These are phyloP conservation scores for Sergeia podlipaevii DNA, from an alignment of 208 protist genomes.

Conservation along the genomic window DNA sequence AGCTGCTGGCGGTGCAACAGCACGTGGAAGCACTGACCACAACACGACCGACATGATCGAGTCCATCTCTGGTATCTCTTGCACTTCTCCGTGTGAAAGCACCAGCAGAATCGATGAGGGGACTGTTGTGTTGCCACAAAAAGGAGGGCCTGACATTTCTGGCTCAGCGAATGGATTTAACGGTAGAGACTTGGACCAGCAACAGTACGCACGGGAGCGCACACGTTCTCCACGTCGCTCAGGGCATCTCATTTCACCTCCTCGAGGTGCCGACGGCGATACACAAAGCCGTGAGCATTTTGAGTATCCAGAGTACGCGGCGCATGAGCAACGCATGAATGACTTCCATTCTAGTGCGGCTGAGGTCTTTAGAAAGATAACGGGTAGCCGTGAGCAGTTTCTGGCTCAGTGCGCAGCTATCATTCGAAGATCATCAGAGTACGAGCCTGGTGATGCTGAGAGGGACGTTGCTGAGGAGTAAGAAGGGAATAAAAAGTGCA, in stretches of 20 bases:
- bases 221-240: too few relatives aligned
- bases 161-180: too few relatives aligned
- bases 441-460: background rate
- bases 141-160: too few relatives aligned
- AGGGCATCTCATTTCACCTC: background rate
- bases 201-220: too few relatives aligned
- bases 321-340: conserved; percentile 53
- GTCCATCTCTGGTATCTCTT: conserved; percentile 70
- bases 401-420: conserved; percentile 66
- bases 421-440: conserved; percentile 34
- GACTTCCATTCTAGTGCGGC: conserved; percentile 69
- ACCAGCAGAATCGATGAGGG: conserved; percentile 23
- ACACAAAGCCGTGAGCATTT: background rate
- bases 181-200: too few relatives aligned
- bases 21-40: conserved; percentile 2
- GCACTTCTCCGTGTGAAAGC: conserved; percentile 53
- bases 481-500: too few relatives aligned
- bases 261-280: background rate
- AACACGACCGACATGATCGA: conserved; percentile 29
- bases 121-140: too few relatives aligned
- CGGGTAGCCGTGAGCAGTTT: conserved; percentile 68
- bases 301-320: conserved; percentile 7
- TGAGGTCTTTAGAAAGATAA: conserved; percentile 69
- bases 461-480: too few relatives aligned
- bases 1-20: background rate